Conservation (phyloP, 257 asterid genomes). For the Cynanchum wilfordii region DNA sequence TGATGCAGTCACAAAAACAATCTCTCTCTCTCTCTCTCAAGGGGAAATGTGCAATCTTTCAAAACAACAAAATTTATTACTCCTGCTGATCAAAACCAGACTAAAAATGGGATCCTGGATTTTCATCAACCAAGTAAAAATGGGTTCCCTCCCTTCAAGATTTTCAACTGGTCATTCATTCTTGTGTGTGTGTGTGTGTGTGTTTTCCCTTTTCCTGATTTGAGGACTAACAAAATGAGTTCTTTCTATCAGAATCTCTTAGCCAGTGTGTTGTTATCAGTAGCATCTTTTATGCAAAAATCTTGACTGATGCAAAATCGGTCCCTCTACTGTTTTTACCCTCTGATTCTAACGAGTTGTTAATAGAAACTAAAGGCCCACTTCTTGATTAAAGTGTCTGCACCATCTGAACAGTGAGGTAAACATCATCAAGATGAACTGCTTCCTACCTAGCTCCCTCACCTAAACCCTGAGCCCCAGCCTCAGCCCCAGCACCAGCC, state of each 20-base stretch:
- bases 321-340: slow-evolving; percentile 30
- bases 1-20: slow-evolving; percentile 36
- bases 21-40: slow-evolving; percentile 16
- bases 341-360: slow-evolving; percentile 19
- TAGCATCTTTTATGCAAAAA: slow-evolving; percentile 23
- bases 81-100: background rate
- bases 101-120: background rate
- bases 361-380: slow-evolving; percentile 29
- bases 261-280: slow-evolving; percentile 20
- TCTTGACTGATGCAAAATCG: slow-evolving; percentile 9
- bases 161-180: no score
- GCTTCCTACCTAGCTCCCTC: slow-evolving; percentile 7
- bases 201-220: background rate
- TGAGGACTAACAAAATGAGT: slow-evolving; percentile 1
- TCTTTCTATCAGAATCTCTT: background rate
- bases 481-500: no score
- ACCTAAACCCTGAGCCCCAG: background rate
- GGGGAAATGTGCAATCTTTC: slow-evolving; percentile 20
- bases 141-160: background rate
- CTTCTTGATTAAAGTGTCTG: slow-evolving; percentile 38
- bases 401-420: slow-evolving; percentile 27
- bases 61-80: slow-evolving; percentile 2
- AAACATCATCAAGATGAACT: slow-evolving; percentile 9
- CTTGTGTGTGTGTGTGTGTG: no score
- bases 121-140: background rate